Conservation (phyloP, 2,329 filamentous ascomycete species). For the Neonectria neomacrospora region DNA sequence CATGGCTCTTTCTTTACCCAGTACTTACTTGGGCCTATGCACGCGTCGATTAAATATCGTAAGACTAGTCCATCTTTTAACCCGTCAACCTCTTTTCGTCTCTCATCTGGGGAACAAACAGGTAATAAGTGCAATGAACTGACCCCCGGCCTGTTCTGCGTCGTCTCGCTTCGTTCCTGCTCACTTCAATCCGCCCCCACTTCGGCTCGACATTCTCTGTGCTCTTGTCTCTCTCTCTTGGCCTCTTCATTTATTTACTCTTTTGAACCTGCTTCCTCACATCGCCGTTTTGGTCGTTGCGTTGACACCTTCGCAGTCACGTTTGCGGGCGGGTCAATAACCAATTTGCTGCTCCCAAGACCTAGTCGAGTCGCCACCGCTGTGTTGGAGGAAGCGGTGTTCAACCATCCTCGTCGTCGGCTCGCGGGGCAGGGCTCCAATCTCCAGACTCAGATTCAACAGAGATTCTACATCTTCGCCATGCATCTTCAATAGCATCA, state of each 20-base stretch:
- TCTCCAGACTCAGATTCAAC: slow-evolving; percentile 6
- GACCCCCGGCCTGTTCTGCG: not conserved
- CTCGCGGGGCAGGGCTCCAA: not conserved
- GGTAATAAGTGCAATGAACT: not conserved
- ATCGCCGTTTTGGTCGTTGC: not conserved
- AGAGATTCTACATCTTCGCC: slow-evolving; percentile 21
- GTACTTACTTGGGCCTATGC: too few species aligned
- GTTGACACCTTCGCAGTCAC: not conserved
- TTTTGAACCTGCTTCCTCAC: slow-evolving; percentile 7
- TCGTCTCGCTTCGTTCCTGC: slow-evolving; percentile 7
- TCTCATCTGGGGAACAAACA: too few species aligned
- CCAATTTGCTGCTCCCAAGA: not conserved
- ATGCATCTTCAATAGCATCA: slow-evolving; percentile 28
- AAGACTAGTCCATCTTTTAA: not conserved
- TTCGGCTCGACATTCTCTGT: slow-evolving; percentile 35
- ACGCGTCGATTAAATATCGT: not conserved
- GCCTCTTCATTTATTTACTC: slow-evolving; percentile 30
- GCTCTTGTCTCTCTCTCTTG: slow-evolving; percentile 12
- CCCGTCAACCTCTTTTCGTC: not conserved
- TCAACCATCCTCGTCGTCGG: not conserved
- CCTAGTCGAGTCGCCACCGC: not conserved
- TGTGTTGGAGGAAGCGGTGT: not conserved
- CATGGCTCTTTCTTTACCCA: too few species aligned
- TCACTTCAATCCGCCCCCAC: slow-evolving; percentile 28
- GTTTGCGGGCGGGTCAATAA: not conserved